These are phyloP conservation scores for Penicillium canescens DNA, from an alignment of 495 filamentous ascomycete species.

Conservation along the genomic window DNA sequence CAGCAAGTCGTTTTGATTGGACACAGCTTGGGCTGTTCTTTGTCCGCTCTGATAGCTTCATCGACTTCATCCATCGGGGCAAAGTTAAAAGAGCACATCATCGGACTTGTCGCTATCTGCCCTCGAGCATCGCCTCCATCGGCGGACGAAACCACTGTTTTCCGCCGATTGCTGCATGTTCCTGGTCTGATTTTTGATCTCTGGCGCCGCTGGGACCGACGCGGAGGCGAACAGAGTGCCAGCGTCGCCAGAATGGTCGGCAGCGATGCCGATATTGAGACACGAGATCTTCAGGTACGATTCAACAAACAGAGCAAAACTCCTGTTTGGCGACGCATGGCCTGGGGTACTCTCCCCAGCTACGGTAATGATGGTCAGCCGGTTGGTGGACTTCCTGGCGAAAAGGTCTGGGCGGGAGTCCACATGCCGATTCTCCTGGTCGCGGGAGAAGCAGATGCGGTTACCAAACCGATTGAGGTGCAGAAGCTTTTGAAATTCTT, in stretches of 20 bases:
- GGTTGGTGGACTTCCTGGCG: constrained; percentile 66
- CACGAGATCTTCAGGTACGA: constrained; percentile 73
- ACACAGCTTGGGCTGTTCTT: constrained; percentile 84
- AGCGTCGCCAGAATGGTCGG: constrained; percentile 84
- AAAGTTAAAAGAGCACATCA: constrained; percentile 59
- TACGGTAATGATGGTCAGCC: constrained; percentile 47
- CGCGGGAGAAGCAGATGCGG: constrained; percentile 71
- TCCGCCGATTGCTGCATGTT: constrained; percentile 60
- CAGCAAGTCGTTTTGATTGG: constrained; percentile 81
- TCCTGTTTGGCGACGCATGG: constrained; percentile 82
- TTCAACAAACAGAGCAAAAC: constrained; percentile 85
- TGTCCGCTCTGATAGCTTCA: constrained; percentile 73
- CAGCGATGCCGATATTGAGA: constrained; percentile 66
- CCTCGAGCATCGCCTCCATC: constrained; percentile 65
- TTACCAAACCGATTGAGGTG: constrained; percentile 71
- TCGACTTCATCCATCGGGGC: constrained; percentile 48
- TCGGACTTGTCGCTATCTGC: constrained; percentile 79
- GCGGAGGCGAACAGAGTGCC: constrained; percentile 72
- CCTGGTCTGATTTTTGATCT: constrained; percentile 74
- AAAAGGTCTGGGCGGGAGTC: constrained; percentile 72
- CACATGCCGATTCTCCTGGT: constrained; percentile 74
- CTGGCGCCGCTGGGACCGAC: constrained; percentile 76
- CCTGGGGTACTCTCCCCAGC: constrained; percentile 64
- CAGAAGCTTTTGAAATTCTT: constrained; percentile 66
- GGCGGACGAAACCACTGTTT: constrained; percentile 48